Conservation (phyloP, 2,329 filamentous ascomycete species). For the Clonostachys solani region DNA sequence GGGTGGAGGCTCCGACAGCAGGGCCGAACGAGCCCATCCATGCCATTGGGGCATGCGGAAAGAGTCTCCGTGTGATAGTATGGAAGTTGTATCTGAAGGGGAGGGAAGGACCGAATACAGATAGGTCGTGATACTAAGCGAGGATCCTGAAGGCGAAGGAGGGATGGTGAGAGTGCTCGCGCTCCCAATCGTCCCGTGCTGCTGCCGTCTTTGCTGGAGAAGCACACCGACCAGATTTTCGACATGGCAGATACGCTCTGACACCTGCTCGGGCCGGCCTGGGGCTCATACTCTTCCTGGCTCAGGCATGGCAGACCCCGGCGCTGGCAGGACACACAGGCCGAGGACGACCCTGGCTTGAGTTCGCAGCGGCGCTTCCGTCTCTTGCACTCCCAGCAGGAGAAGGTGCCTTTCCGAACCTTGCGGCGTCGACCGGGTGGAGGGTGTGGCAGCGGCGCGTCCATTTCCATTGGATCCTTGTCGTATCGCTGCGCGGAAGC, state of each 20-base stretch:
- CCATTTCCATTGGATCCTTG: no score
- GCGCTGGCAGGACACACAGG: neutral
- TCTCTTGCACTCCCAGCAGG: neutral
- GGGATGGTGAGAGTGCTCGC: neutral
- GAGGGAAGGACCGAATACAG: neutral
- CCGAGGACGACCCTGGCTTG: neutral
- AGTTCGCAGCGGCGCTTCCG: neutral
- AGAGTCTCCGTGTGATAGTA: neutral
- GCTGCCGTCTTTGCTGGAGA: neutral
- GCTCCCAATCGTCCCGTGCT: neutral
- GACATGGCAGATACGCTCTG: neutral
- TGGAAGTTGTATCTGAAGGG: neutral
- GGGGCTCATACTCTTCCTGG: neutral
- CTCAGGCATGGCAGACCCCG: neutral
- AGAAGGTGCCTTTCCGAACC: neutral
- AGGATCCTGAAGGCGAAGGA: neutral
- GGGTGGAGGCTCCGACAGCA: neutral
- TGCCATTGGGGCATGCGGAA: neutral
- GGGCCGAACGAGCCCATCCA: neutral
- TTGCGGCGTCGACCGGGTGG: neutral
- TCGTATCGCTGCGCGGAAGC: no score
- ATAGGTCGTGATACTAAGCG: neutral
- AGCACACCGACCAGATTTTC: neutral
- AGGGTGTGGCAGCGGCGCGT: no score
- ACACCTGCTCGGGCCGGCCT: neutral